phyloP scores from a whole-genome alignment of 2,329 filamentous ascomycete genomes.

The Biscogniauxia mediterranea region DNA sequence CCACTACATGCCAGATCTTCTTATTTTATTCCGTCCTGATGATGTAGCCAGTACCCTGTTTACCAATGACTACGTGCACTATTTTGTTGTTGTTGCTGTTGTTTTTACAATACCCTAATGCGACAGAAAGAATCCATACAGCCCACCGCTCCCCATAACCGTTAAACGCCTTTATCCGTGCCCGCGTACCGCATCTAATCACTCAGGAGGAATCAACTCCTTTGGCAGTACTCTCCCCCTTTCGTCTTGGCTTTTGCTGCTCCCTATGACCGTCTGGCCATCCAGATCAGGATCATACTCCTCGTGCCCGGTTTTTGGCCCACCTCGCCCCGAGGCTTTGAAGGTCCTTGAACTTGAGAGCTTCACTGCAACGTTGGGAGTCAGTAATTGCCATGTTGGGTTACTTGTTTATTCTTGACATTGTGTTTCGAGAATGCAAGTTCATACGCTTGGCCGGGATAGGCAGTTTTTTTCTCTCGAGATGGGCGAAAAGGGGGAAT shows the following conservation, averaged over 20 bases:
- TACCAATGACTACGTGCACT: conserved; percentile 7
- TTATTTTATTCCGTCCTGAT: conserved; percentile 8
- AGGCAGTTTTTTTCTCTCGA: no score
- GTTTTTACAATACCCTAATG: neutral
- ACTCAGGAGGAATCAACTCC: conserved; percentile 36
- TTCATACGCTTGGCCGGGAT: no score
- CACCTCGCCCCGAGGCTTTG: conserved; percentile 16
- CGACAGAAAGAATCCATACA: conserved; percentile 8
- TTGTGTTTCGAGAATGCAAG: no score
- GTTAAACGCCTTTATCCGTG: conserved; percentile 9
- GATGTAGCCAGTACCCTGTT: conserved; percentile 4
- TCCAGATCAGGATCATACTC: conserved; percentile 46
- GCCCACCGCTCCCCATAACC: conserved; percentile 3
- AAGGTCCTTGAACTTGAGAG: conserved; percentile 24
- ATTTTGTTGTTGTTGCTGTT: no score
- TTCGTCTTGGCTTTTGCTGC: conserved; percentile 34
- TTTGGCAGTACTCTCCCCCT: conserved; percentile 31
- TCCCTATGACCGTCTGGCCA: conserved; percentile 41
- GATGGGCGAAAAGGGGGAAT: no score
- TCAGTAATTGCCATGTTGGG: no score
- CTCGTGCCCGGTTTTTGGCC: conserved; percentile 23
- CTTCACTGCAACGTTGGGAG: conserved; percentile 7
- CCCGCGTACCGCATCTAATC: conserved; percentile 9
- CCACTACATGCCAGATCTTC: conserved; percentile 6
- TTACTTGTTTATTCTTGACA: no score